Percentiles rank a stretch among this genome's conserved stretches.
Conservation (phyloP, 1,284 basidiomycete species). For the Malassezia yamatoensis region DNA sequence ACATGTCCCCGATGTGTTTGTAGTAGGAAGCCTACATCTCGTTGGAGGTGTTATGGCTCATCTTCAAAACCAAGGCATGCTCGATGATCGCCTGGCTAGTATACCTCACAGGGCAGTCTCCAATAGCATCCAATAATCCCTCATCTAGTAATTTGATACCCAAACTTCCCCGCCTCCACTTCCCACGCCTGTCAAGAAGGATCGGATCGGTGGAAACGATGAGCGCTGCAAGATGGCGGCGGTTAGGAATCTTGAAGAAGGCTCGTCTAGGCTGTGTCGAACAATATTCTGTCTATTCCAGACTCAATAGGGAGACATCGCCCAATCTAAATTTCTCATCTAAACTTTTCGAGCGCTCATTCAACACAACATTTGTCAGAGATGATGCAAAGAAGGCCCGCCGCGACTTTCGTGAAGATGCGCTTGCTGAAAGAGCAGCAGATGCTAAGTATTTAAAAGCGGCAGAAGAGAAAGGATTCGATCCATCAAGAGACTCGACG, state of each 20-base stretch:
- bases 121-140: neutral
- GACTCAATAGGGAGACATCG: too few species aligned
- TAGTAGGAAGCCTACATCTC: slow-evolving; percentile 84
- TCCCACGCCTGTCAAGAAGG: neutral
- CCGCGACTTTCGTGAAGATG: neutral
- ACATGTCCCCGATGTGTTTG: slow-evolving; percentile 59
- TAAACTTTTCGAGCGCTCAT: too few species aligned
- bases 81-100: slow-evolving; percentile 29
- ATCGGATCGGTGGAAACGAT: neutral
- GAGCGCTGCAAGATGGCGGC: too few species aligned
- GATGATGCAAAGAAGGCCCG: neutral
- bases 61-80: slow-evolving; percentile 25
- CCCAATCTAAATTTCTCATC: too few species aligned
- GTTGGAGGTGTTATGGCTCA: slow-evolving; percentile 78
- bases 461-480: neutral
- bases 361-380: too few species aligned
- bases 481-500: neutral
- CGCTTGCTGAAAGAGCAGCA: neutral
- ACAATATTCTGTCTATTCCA: too few species aligned
- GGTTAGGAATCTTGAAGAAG: too few species aligned
- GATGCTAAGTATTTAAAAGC: neutral
- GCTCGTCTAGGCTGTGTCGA: too few species aligned
- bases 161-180: slow-evolving; percentile 1
- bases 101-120: neutral
- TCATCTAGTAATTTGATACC: neutral